Evolutionary conservation across 305 asterid species (phyloP).

Genomic region (Rubia tinctorum): DNA sequence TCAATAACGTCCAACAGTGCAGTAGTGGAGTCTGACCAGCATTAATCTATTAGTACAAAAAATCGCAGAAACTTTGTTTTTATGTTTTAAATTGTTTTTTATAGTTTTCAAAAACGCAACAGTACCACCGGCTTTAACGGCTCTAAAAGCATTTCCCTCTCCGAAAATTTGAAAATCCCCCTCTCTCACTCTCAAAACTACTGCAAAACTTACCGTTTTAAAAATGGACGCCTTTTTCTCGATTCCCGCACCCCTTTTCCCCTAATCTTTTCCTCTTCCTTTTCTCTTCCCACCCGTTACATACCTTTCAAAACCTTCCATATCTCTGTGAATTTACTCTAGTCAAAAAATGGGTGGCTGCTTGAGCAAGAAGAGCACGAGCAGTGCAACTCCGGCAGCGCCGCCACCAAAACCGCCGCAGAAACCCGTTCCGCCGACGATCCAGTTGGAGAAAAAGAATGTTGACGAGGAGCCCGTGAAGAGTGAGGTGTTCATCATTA

Average conservation of each 20-base stretch:
- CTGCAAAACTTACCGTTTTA: conserved; percentile 23
- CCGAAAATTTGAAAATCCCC: conserved; percentile 32
- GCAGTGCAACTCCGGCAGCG: conserved; percentile 30
- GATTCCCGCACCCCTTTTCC: conserved; percentile 37
- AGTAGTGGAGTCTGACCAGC: conserved; percentile 14
- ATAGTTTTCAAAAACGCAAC: not conserved
- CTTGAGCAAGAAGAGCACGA: conserved; percentile 73
- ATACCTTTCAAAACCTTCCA: conserved; percentile 13
- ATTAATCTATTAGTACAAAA: not conserved
- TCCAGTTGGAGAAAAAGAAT: conserved; percentile 42
- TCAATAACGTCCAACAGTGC: not conserved
- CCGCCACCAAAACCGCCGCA: conserved; percentile 27
- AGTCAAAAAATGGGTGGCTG: conserved; percentile 68
- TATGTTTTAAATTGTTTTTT: not conserved
- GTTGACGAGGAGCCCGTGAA: conserved; percentile 44
- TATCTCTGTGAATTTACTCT: not conserved
- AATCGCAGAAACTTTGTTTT: not conserved
- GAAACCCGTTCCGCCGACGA: conserved; percentile 25
- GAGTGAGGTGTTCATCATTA: conserved; percentile 71
- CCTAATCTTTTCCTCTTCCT: conserved; percentile 22
- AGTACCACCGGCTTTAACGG: conserved; percentile 42
- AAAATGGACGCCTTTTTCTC: conserved; percentile 44
- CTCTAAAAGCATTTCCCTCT: conserved; percentile 28
- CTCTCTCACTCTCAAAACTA: not conserved
- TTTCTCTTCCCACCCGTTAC: conserved; percentile 21